Evolutionary conservation across 257 asterid genomes (phyloP).

Genomic region (Primulina tabacum): DNA sequence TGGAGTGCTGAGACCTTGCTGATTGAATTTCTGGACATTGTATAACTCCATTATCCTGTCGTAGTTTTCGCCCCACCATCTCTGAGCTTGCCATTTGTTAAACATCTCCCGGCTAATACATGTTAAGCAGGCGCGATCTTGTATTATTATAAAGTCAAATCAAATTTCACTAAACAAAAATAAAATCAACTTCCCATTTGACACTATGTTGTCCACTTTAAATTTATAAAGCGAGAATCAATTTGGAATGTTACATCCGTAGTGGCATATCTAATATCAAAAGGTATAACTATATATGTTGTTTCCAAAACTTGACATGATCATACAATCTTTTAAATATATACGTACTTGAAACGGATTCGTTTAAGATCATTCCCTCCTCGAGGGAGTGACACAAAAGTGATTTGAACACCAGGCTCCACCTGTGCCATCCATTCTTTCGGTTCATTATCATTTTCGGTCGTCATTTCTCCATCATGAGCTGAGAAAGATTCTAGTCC

Average conservation of each 20-base stretch:
- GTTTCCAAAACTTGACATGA: not conserved
- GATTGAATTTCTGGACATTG: constrained; percentile 80
- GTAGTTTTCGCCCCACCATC: constrained; percentile 90
- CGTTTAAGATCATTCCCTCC: constrained; percentile 22
- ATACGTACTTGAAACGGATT: constrained; percentile 19
- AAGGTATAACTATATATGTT: no score
- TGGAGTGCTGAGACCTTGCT: constrained; percentile 77
- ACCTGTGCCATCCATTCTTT: constrained; percentile 69
- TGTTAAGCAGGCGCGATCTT: not conserved
- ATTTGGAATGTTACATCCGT: not conserved
- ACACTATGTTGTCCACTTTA: not conserved
- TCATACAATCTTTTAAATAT: not conserved
- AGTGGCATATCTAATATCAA: not conserved
- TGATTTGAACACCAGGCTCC: constrained; percentile 19
- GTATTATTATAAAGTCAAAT: not conserved
- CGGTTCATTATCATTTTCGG: constrained; percentile 55
- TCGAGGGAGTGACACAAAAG: constrained; percentile 17
- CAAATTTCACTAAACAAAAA: no score
- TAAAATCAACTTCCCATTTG: not conserved
- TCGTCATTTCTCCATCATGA: constrained; percentile 45
- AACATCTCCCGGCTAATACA: constrained; percentile 73
- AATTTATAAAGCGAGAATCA: not conserved
- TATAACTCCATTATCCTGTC: constrained; percentile 87
- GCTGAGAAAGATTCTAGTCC: constrained; percentile 43
- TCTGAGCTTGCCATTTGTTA: constrained; percentile 82